Percentiles rank a stretch among this genome's conserved stretches.
Evolutionary conservation across 306 rosid species (phyloP).

Genomic region (Lablab purpureus): DNA sequence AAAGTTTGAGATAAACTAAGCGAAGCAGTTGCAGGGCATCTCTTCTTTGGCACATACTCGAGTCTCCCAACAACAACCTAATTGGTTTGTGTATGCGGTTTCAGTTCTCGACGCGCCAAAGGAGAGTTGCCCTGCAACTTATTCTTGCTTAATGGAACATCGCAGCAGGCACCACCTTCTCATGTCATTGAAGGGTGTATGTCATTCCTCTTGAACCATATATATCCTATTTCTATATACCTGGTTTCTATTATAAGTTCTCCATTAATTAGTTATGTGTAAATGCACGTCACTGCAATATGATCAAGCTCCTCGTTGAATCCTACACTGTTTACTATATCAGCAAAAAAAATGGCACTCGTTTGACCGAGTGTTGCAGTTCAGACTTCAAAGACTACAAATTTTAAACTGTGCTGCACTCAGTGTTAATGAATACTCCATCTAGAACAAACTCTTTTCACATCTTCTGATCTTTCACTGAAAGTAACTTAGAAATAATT

Average conservation of each 20-base stretch:
- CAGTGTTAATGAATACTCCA: too few relatives aligned
- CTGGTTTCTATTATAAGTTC: neutral
- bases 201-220: neutral
- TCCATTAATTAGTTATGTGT: neutral
- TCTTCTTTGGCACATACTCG: slow-evolving; percentile 68
- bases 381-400: too few relatives aligned
- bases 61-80: neutral
- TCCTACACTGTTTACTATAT: too few relatives aligned
- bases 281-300: slow-evolving; percentile 9
- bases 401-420: too few relatives aligned
- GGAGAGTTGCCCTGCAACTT: slow-evolving; percentile 89
- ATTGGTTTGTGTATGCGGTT: neutral
- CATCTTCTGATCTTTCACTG: too few relatives aligned
- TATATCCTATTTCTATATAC: neutral
- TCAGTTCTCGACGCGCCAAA: slow-evolving; percentile 64
- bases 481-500: too few relatives aligned
- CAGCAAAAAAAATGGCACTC: too few relatives aligned
- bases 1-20: slow-evolving; percentile 55
- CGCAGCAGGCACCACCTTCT: neutral
- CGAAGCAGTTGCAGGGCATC: slow-evolving; percentile 66
- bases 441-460: too few relatives aligned
- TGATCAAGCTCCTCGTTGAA: neutral
- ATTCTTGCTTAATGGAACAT: slow-evolving; percentile 47
- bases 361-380: too few relatives aligned
- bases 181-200: slow-evolving; percentile 14